These are phyloP conservation scores for Ogataea trehaloabstinens DNA, from an alignment of 805 yeast species.

Conservation along the genomic window DNA sequence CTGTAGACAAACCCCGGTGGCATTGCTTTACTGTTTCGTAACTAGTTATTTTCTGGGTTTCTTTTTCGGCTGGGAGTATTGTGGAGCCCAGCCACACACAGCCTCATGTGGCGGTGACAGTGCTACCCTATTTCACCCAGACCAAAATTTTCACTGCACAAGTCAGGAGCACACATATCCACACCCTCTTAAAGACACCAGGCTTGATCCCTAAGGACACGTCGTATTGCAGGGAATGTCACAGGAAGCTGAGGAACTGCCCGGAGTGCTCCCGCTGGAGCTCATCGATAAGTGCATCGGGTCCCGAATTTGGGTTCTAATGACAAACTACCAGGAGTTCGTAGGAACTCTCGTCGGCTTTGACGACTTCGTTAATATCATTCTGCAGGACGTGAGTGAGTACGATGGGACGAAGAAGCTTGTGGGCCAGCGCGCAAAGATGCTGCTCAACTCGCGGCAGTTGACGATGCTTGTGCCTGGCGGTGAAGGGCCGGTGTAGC, in stretches of 20 bases:
- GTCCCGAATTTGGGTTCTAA: conserved; percentile 68
- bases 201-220: no score
- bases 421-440: conserved; percentile 49
- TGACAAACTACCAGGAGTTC: conserved; percentile 68
- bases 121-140: no score
- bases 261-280: conserved; percentile 65
- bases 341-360: conserved; percentile 88
- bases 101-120: no score
- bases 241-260: background rate
- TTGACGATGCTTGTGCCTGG: conserved; percentile 65
- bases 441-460: conserved; percentile 70
- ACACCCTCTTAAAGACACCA: no score
- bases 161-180: no score
- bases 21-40: background rate
- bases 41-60: no score
- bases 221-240: no score
- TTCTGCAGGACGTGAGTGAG: conserved; percentile 78
- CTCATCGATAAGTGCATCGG: conserved; percentile 87
- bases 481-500: conserved; percentile 35
- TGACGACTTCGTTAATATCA: conserved; percentile 93
- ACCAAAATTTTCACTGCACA: no score
- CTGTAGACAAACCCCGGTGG: background rate
- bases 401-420: conserved; percentile 41
- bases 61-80: no score
- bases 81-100: no score